Percentiles rank a stretch among this genome's conserved stretches.
These are phyloP conservation scores for Fraxinus americana DNA, from an alignment of 257 asterid species.

Conservation along the genomic window DNA sequence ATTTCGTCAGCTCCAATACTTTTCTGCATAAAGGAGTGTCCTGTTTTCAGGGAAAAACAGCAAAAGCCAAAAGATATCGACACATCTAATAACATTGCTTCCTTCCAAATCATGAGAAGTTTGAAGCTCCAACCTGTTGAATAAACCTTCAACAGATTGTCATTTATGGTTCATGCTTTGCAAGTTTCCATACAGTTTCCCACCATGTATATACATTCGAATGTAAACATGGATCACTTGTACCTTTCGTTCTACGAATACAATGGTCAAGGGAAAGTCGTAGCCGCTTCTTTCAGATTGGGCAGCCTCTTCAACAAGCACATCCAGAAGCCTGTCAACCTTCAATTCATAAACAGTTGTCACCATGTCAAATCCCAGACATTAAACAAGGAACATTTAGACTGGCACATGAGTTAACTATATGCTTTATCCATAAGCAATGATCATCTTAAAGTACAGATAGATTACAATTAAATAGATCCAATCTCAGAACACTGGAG, in stretches of 20 bases:
- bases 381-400: background rate
- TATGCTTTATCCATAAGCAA: slow-evolving; percentile 24
- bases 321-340: slow-evolving; percentile 77
- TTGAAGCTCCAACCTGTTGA: background rate
- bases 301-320: slow-evolving; percentile 86
- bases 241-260: slow-evolving; percentile 94
- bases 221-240: slow-evolving; percentile 15
- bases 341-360: slow-evolving; percentile 37
- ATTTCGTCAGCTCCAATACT: background rate
- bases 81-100: background rate
- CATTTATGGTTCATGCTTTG: background rate
- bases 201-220: background rate
- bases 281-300: slow-evolving; percentile 67
- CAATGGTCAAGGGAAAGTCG: slow-evolving; percentile 80
- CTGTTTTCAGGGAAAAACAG: background rate
- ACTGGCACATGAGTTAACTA: background rate
- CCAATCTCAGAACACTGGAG: background rate
- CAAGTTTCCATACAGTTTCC: background rate
- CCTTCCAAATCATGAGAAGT: background rate
- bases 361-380: slow-evolving; percentile 21
- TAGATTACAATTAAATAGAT: background rate
- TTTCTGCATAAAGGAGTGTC: background rate
- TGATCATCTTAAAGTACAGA: background rate
- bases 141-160: background rate
- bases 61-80: background rate